Conservation (phyloP, 2,329 filamentous ascomycete genomes). For the Metarhizium brunneum region DNA sequence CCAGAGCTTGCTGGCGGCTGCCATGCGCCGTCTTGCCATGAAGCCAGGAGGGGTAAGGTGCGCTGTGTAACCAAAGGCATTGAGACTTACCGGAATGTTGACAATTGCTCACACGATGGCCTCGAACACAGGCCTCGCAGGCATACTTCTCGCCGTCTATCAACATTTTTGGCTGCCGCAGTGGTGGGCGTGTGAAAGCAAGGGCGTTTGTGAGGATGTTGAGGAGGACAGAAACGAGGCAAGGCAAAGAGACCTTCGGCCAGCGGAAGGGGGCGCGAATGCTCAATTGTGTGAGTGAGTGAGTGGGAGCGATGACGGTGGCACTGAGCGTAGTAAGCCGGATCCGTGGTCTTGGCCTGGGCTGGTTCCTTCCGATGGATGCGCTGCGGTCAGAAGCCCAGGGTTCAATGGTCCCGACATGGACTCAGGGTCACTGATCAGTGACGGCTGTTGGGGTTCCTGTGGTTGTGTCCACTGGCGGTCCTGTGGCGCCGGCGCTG, state of each 20-base stretch:
- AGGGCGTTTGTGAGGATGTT: conserved; percentile 1
- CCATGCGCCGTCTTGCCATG: not conserved
- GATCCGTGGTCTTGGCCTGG: conserved; percentile 1
- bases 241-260: not conserved
- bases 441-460: no score
- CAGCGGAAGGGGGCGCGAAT: conserved; percentile 4
- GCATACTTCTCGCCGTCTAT: conserved; percentile 96
- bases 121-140: conserved; percentile 95
- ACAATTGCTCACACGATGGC: conserved; percentile 98
- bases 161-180: conserved; percentile 45
- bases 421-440: no score
- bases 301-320: conserved; percentile 3
- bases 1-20: not conserved
- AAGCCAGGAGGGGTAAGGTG: conserved; percentile 1
- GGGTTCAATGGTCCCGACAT: no score
- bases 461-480: no score
- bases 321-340: conserved; percentile 2
- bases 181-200: not conserved
- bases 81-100: conserved; percentile 75
- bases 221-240: not conserved
- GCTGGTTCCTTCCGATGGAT: not conserved
- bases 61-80: conserved; percentile 2
- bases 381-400: not conserved
- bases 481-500: not conserved
- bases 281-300: not conserved